These are phyloP conservation scores for Yamadazyma tumulicola DNA, from an alignment of 805 yeast genomes.

Conservation along the genomic window DNA sequence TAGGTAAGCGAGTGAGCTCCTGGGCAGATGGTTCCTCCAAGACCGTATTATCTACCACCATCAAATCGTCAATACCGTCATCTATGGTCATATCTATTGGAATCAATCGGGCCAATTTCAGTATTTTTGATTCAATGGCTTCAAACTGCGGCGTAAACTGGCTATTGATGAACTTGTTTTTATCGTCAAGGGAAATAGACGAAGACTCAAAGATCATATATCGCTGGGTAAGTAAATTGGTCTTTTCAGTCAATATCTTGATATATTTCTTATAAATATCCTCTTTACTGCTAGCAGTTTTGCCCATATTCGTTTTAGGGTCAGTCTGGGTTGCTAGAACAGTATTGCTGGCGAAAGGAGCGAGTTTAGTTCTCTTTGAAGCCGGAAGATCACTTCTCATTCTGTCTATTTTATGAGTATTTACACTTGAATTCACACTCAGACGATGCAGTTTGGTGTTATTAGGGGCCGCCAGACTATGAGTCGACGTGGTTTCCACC, in stretches of 20 bases:
- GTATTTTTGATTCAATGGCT: slow-evolving; percentile 14
- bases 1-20: background rate
- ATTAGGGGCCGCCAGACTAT: too few species aligned
- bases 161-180: slow-evolving; percentile 22
- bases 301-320: too few species aligned
- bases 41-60: background rate
- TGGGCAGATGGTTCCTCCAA: too few species aligned
- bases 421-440: too few species aligned
- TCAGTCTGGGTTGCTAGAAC: too few species aligned
- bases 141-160: slow-evolving; percentile 24
- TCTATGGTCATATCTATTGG: slow-evolving; percentile 3
- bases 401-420: too few species aligned
- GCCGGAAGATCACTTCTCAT: too few species aligned
- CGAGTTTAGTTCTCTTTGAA: too few species aligned
- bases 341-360: too few species aligned
- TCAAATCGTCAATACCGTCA: slow-evolving; percentile 1
- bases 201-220: slow-evolving; percentile 33
- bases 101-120: slow-evolving; percentile 3
- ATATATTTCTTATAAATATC: slow-evolving; percentile 16
- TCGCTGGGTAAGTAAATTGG: slow-evolving; percentile 25
- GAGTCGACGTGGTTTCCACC: too few species aligned
- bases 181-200: slow-evolving; percentile 35
- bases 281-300: too few species aligned
- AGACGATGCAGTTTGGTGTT: too few species aligned
- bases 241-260: slow-evolving; percentile 23